These are phyloP conservation scores for Candida sanyaensis DNA, from an alignment of 1,139 yeast species.

Conservation along the genomic window DNA sequence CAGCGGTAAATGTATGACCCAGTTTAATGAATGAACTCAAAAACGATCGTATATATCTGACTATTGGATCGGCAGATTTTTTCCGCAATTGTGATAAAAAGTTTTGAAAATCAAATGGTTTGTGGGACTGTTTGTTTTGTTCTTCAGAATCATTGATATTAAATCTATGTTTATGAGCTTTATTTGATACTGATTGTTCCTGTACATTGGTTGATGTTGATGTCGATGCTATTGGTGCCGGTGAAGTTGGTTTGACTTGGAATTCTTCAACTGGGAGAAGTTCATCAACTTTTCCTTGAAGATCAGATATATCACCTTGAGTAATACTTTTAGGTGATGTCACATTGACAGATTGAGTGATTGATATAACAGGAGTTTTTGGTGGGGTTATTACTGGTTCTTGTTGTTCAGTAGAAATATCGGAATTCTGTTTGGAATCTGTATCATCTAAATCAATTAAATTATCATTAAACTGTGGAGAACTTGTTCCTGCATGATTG, in stretches of 20 bases:
- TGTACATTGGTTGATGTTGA: constrained; percentile 15
- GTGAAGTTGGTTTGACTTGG: not conserved
- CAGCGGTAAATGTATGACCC: constrained; percentile 60
- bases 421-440: not conserved
- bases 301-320: constrained; percentile 9
- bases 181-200: not conserved
- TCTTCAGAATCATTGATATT: constrained; percentile 24
- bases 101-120: constrained; percentile 78
- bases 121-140: constrained; percentile 43
- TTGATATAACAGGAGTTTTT: not conserved
- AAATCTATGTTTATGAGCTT: constrained; percentile 7
- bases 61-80: constrained; percentile 85
- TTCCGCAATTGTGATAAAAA: constrained; percentile 73
- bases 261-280: not conserved
- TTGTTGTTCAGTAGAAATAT: not conserved
- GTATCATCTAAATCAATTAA: constrained; percentile 8
- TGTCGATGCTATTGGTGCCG: not conserved
- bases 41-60: constrained; percentile 80
- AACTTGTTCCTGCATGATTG: not conserved
- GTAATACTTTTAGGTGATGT: constrained; percentile 7
- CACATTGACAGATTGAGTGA: too few species aligned
- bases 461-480: constrained; percentile 1
- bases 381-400: constrained; percentile 2
- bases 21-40: constrained; percentile 72
- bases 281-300: not conserved